phyloP scores from a whole-genome alignment of 768 basidiomycete genomes.

The Trametes cinnabarina region DNA sequence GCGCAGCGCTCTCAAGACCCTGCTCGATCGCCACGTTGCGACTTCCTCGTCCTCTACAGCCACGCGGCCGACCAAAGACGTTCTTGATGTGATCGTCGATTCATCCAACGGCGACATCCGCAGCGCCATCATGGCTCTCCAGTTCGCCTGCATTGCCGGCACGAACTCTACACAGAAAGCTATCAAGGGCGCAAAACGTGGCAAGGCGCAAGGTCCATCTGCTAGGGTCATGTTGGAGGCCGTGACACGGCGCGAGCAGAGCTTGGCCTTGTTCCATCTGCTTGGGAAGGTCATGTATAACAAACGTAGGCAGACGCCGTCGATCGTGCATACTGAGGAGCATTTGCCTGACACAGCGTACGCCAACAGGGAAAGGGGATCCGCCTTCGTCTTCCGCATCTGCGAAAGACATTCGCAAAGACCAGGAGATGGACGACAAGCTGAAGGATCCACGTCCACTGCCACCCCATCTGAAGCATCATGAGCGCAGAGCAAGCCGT shows the following conservation, averaged over 20 bases:
- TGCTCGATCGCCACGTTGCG: conserved; percentile 55
- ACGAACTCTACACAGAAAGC: conserved; percentile 23
- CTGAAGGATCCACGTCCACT: conserved; percentile 56
- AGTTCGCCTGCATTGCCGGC: conserved; percentile 67
- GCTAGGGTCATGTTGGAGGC: conserved; percentile 57
- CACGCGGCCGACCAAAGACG: conserved; percentile 55
- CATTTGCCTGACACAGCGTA: no score
- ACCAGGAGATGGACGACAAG: conserved; percentile 53
- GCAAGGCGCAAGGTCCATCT: conserved; percentile 24
- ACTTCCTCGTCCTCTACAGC: conserved; percentile 29
- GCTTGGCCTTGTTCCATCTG: conserved; percentile 85
- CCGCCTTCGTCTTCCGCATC: conserved; percentile 52
- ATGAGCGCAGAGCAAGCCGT: conserved; percentile 65
- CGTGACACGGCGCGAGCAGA: conserved; percentile 81
- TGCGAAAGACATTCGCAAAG: conserved; percentile 60
- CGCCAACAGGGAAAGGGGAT: conserved; percentile 68
- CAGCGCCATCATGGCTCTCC: conserved; percentile 88
- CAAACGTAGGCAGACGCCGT: conserved; percentile 89
- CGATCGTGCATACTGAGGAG: no score
- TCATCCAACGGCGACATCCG: conserved; percentile 89
- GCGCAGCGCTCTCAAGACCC: conserved; percentile 67
- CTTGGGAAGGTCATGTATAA: conserved; percentile 94
- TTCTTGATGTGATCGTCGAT: conserved; percentile 72
- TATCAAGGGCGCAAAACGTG: conserved; percentile 28
- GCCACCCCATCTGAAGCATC: conserved; percentile 56